Percentiles rank a stretch among this genome's conserved stretches.
phyloP scores from a whole-genome alignment of 2,329 filamentous ascomycete genomes.

The Cadophora malorum region DNA sequence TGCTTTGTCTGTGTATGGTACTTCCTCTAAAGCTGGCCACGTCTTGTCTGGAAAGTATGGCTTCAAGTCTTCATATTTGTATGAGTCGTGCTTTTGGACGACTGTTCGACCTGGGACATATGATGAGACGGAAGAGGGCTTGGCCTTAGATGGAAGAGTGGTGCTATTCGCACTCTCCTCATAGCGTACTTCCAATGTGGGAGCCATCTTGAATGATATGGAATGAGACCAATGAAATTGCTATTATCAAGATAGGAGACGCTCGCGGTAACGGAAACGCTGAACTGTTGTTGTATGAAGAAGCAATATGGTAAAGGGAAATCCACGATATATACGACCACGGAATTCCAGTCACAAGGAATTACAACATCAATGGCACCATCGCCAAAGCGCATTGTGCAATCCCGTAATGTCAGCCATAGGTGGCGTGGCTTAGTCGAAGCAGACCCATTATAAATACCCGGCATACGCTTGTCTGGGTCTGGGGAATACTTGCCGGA shows the following conservation, averaged over 20 bases:
- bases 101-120: slow-evolving; percentile 53
- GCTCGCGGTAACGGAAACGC: neutral
- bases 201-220: slow-evolving; percentile 29
- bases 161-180: slow-evolving; percentile 20
- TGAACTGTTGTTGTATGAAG: neutral
- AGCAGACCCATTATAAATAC: slow-evolving; percentile 9
- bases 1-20: slow-evolving; percentile 60
- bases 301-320: neutral
- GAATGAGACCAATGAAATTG: neutral
- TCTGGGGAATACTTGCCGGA: slow-evolving; percentile 12
- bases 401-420: slow-evolving; percentile 20
- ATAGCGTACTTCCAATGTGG: slow-evolving; percentile 30
- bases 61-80: slow-evolving; percentile 58
- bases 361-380: slow-evolving; percentile 23
- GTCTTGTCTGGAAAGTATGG: slow-evolving; percentile 59
- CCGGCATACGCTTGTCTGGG: slow-evolving; percentile 17
- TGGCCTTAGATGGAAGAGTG: slow-evolving; percentile 21
- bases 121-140: slow-evolving; percentile 20
- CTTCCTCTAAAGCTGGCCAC: slow-evolving; percentile 56
- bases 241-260: neutral
- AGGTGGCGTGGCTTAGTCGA: neutral
- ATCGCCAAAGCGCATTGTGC: slow-evolving; percentile 22
- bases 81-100: slow-evolving; percentile 53
- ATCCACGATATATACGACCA: slow-evolving; percentile 12
- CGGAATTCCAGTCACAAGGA: neutral